Evolutionary conservation across 176 grass and related monocot genomes (phyloP).

Genomic region (Chloris gayana): DNA sequence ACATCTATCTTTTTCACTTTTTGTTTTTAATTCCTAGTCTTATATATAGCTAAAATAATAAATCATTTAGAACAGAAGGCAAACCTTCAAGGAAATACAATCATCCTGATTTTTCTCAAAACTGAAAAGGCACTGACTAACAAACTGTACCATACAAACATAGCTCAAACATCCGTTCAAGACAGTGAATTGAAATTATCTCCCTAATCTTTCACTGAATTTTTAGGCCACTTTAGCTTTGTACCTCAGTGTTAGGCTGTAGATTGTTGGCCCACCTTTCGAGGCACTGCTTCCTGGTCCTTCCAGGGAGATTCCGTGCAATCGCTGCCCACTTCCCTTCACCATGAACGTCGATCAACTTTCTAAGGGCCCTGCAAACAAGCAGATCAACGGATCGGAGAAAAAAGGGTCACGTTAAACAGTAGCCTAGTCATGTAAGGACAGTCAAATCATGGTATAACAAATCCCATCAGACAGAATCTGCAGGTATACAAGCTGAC

Average conservation of each 20-base stretch:
- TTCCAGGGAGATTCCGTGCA: neutral
- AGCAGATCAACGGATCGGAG: neutral
- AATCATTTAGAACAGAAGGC: too few relatives aligned
- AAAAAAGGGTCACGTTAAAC: neutral
- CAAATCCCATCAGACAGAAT: neutral
- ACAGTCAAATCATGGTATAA: too few relatives aligned
- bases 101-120: too few relatives aligned
- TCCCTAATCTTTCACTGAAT: neutral
- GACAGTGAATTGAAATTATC: neutral
- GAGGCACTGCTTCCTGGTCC: neutral
- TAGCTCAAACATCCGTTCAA: neutral
- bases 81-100: too few relatives aligned
- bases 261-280: neutral
- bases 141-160: too few relatives aligned
- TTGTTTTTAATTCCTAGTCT: too few relatives aligned
- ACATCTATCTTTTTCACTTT: too few relatives aligned
- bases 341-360: neutral
- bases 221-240: neutral
- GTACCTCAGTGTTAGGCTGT: neutral
- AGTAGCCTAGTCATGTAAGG: too few relatives aligned
- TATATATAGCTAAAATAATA: too few relatives aligned
- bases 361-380: neutral
- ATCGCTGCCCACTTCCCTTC: neutral
- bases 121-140: too few relatives aligned
- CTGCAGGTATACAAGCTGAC: neutral